Evolutionary conservation across 352 stramenopile genomes (phyloP).

Genomic region (Phytophthora fragariae): DNA sequence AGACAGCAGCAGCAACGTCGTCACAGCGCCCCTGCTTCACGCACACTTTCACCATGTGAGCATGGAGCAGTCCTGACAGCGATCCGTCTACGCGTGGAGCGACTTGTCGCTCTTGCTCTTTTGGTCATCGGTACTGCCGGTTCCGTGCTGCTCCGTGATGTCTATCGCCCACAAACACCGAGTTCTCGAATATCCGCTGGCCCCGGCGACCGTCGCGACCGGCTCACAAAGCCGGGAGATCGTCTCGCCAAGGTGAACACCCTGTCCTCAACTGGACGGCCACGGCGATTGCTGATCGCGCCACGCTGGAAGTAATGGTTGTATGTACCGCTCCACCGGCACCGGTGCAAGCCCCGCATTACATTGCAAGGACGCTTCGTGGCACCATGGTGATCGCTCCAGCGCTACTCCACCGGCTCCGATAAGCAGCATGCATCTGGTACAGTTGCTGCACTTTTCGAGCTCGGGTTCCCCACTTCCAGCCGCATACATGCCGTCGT

Average conservation of each 20-base stretch:
- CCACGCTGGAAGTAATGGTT: conserved; percentile 14
- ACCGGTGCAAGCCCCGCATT: conserved; percentile 6
- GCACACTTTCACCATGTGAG: conserved; percentile 27
- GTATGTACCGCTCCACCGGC: conserved; percentile 10
- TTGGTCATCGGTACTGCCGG: conserved; percentile 15
- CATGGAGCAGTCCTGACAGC: conserved; percentile 4
- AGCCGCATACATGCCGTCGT: conserved; percentile 40
- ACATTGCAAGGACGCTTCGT: background rate
- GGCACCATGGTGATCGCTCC: background rate
- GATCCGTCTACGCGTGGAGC: conserved; percentile 19
- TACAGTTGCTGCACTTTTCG: conserved; percentile 19
- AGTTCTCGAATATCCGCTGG: conserved; percentile 34
- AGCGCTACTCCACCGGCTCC: conserved; percentile 17
- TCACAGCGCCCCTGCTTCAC: conserved; percentile 24
- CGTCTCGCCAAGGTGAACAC: conserved; percentile 17
- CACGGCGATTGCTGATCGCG: conserved; percentile 28
- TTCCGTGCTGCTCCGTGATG: background rate
- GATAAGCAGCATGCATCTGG: conserved; percentile 3
- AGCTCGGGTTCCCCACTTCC: conserved; percentile 21
- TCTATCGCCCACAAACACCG: conserved; percentile 19
- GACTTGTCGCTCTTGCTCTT: conserved; percentile 16
- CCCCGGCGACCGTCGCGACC: conserved; percentile 19
- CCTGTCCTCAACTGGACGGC: conserved; percentile 32
- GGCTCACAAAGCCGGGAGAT: conserved; percentile 21
- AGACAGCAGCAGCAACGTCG: conserved; percentile 15